phyloP scores from a whole-genome alignment of 169 alveolate genomes.

The Plasmodium billcollinsi region DNA sequence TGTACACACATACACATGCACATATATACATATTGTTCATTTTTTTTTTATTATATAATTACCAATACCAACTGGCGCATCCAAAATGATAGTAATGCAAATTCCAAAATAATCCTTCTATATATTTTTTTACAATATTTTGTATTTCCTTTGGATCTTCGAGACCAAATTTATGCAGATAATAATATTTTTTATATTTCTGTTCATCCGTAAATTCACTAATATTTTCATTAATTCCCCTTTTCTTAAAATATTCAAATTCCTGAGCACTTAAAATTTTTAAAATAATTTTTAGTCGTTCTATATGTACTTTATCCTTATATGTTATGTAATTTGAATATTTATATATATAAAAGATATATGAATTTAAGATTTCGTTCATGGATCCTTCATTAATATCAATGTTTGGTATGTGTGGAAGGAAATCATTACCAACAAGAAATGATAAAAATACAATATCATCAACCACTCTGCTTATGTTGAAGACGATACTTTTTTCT shows the following conservation, averaged over 20 bases:
- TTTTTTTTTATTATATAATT: conserved; percentile 70
- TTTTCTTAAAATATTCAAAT: conserved; percentile 45
- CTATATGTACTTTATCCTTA: conserved; percentile 77
- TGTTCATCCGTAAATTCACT: conserved; percentile 84
- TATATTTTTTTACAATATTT: conserved; percentile 90
- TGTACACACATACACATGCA: not conserved
- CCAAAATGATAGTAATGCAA: conserved; percentile 95
- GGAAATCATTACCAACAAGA: conserved; percentile 97
- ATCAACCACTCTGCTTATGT: conserved; percentile 92
- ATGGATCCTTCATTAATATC: conserved; percentile 92
- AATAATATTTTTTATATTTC: conserved; percentile 83
- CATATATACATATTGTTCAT: not conserved
- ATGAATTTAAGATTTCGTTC: conserved; percentile 85
- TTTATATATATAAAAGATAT: conserved; percentile 78
- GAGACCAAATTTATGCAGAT: conserved; percentile 81
- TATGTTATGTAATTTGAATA: conserved; percentile 58
- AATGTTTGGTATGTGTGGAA: conserved; percentile 94
- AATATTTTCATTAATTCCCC: conserved; percentile 78
- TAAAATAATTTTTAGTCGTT: conserved; percentile 22
- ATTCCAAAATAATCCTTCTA: conserved; percentile 98
- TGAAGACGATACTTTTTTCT: conserved; percentile 52
- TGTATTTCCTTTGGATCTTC: conserved; percentile 84
- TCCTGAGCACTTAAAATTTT: conserved; percentile 43
- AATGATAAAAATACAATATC: conserved; percentile 95
- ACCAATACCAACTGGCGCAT: conserved; percentile 97